Conservation (phyloP, 2,329 filamentous ascomycete genomes). For the Orbilia quercus region DNA sequence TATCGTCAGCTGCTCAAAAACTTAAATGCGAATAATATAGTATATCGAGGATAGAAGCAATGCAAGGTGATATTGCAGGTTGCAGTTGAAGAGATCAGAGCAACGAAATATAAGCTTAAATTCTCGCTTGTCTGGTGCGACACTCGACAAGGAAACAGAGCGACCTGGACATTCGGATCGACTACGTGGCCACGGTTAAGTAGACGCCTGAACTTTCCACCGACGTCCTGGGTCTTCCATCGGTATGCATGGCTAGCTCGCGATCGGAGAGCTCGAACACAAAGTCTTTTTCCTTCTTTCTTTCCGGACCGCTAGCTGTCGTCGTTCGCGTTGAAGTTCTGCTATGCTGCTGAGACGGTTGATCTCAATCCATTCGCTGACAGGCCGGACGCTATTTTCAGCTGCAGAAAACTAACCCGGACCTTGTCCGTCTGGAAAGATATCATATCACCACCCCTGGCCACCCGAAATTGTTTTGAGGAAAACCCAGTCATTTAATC, state of each 20-base stretch:
- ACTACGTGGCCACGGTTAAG: conserved; percentile 54
- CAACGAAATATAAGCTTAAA: conserved; percentile 56
- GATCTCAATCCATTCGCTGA: conserved; percentile 41
- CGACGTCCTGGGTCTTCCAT: conserved; percentile 45
- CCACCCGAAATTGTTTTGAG: neutral
- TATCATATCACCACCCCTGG: conserved; percentile 51
- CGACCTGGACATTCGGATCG: conserved; percentile 16
- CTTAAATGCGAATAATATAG: conserved; percentile 14
- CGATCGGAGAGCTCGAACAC: conserved; percentile 27
- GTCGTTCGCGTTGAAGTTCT: neutral
- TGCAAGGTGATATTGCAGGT: conserved; percentile 35
- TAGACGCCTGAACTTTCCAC: conserved; percentile 42
- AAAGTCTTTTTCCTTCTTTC: conserved; percentile 36
- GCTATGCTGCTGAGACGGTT: neutral
- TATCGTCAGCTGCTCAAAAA: conserved; percentile 32
- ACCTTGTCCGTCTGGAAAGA: conserved; percentile 48
- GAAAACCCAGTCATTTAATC: conserved; percentile 3
- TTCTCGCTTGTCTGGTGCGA: conserved; percentile 54
- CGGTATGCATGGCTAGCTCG: conserved; percentile 23
- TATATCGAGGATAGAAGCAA: neutral
- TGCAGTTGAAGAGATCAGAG: conserved; percentile 28
- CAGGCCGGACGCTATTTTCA: conserved; percentile 54
- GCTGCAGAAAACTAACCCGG: conserved; percentile 42
- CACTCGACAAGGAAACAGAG: conserved; percentile 11
- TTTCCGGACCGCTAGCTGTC: too few relatives aligned